Evolutionary conservation across 371 early-diverging fungal genomes (phyloP).

Genomic region (Lichtheimia ramosa): DNA sequence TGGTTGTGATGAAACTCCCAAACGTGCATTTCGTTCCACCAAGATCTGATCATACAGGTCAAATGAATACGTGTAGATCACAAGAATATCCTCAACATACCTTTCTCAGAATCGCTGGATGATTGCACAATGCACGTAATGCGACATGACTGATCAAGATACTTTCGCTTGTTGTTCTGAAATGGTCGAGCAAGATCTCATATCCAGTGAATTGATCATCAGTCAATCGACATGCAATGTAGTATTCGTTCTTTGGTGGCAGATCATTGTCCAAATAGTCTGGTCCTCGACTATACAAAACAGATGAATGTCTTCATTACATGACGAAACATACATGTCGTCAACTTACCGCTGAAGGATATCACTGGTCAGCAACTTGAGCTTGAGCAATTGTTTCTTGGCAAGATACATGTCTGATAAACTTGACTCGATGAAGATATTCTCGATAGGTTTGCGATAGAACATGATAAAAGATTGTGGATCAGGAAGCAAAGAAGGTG

Average conservation of each 20-base stretch:
- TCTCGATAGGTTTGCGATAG: slow-evolving; percentile 68
- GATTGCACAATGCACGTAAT: slow-evolving; percentile 68
- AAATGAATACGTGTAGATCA: no score
- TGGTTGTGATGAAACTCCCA: no score
- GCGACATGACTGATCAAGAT: slow-evolving; percentile 18
- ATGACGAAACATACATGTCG: no score
- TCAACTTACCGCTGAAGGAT: slow-evolving; percentile 22
- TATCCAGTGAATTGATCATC: slow-evolving; percentile 58
- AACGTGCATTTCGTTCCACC: no score
- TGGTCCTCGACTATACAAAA: slow-evolving; percentile 43
- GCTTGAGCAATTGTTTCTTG: slow-evolving; percentile 17
- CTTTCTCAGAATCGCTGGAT: slow-evolving; percentile 61
- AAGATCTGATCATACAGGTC: no score
- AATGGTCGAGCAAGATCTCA: slow-evolving; percentile 17
- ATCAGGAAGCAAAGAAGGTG: slow-evolving; percentile 62
- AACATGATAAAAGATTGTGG: slow-evolving; percentile 52
- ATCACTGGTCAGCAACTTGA: slow-evolving; percentile 14
- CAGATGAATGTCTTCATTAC: neutral
- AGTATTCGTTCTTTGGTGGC: slow-evolving; percentile 70
- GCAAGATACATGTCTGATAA: slow-evolving; percentile 31
- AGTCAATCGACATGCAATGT: slow-evolving; percentile 63
- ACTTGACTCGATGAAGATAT: slow-evolving; percentile 62
- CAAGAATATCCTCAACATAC: neutral
- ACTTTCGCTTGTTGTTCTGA: neutral
- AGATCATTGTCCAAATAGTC: slow-evolving; percentile 52